These are phyloP conservation scores for Aspergillus hortae DNA, from an alignment of 2,329 filamentous ascomycete genomes.

Conservation along the genomic window DNA sequence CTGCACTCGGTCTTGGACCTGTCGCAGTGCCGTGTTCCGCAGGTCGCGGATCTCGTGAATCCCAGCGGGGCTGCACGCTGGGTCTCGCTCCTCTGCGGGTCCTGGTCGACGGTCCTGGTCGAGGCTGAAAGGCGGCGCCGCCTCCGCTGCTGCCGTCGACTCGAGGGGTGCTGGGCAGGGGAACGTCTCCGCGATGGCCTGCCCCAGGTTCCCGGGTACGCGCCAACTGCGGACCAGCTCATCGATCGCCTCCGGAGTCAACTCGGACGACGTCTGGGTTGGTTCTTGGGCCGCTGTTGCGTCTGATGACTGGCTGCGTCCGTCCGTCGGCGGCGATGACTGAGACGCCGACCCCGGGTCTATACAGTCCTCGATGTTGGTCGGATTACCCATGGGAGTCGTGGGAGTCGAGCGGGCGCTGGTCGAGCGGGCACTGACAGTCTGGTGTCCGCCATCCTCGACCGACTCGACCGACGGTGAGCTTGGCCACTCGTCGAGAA, in stretches of 20 bases:
- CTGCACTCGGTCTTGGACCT: neutral
- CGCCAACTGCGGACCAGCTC: neutral
- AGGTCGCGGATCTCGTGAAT: neutral
- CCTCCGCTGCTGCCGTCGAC: neutral
- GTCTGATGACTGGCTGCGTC: neutral
- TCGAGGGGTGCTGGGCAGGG: neutral
- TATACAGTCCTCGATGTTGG: neutral
- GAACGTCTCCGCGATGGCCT: neutral
- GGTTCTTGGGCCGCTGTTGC: neutral
- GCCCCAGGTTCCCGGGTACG: neutral
- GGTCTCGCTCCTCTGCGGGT: neutral
- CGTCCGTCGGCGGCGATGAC: neutral
- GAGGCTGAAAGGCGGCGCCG: neutral
- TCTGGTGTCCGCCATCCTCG: neutral
- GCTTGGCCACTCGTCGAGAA: neutral
- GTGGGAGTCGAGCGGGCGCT: neutral
- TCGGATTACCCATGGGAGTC: neutral
- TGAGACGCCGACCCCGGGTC: neutral
- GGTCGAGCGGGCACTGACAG: neutral
- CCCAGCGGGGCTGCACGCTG: neutral
- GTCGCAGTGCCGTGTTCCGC: neutral
- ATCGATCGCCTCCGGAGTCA: neutral
- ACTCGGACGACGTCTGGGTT: neutral
- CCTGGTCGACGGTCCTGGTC: neutral
- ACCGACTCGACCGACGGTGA: neutral